Conservation (phyloP, 768 basidiomycete genomes). For the Guyanaporus albipodus region DNA sequence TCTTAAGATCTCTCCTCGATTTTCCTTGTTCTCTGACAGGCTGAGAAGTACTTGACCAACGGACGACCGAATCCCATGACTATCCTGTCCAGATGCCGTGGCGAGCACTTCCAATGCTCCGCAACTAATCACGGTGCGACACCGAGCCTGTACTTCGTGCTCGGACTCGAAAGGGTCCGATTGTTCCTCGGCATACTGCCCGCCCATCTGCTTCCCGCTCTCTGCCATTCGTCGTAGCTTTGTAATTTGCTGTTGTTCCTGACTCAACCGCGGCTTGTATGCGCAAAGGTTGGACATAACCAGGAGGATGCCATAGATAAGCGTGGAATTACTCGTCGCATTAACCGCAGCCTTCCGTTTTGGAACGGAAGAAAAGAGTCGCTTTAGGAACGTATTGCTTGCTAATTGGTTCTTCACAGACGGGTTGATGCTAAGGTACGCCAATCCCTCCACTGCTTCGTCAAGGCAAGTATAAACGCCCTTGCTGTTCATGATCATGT, state of each 20-base stretch:
- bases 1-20: conserved; percentile 72
- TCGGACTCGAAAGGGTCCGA: conserved; percentile 56
- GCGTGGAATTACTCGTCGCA: conserved; percentile 40
- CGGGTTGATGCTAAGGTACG: conserved; percentile 71
- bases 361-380: conserved; percentile 57
- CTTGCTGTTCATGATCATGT: conserved; percentile 42
- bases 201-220: conserved; percentile 33
- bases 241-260: conserved; percentile 80
- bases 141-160: conserved; percentile 57
- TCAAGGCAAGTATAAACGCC: conserved; percentile 41
- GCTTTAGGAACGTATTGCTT: conserved; percentile 51
- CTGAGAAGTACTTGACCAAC: conserved; percentile 63
- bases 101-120: conserved; percentile 65
- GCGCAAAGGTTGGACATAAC: conserved; percentile 73
- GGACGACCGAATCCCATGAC: conserved; percentile 53
- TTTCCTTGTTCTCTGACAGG: conserved; percentile 72
- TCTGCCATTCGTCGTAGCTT: conserved; percentile 75
- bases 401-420: conserved; percentile 61
- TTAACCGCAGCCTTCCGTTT: conserved; percentile 36
- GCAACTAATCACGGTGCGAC: conserved; percentile 51
- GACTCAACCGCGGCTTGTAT: conserved; percentile 65
- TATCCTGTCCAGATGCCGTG: conserved; percentile 57
- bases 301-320: conserved; percentile 74
- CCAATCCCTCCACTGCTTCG: conserved; percentile 80
- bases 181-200: conserved; percentile 27